A percentile compares a stretch with the other conserved stretches of the same genome.
phyloP scores from a whole-genome alignment of 73 alveolate genomes.

The Paramecium caudatum region DNA sequence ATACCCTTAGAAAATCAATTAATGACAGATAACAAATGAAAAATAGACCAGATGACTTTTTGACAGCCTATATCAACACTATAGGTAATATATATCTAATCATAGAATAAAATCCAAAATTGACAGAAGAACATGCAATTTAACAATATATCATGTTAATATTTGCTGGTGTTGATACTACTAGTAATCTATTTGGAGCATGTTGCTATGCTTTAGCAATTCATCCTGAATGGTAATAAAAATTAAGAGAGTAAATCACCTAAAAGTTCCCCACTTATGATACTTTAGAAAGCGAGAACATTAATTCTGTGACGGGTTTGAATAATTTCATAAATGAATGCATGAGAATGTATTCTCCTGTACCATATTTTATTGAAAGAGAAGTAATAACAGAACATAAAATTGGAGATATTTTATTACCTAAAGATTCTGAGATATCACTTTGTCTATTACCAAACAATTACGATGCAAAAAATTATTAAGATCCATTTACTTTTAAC shows the following conservation, averaged over 20 bases:
- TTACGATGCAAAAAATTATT: neutral
- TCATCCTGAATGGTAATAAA: neutral
- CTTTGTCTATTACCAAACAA: neutral
- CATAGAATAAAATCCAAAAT: slow-evolving; percentile 29
- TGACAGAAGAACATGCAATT: slow-evolving; percentile 46
- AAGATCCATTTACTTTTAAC: slow-evolving; percentile 53
- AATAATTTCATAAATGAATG: slow-evolving; percentile 40
- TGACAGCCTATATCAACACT: slow-evolving; percentile 15
- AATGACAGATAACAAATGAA: slow-evolving; percentile 31
- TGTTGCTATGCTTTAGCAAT: slow-evolving; percentile 40
- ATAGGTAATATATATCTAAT: neutral
- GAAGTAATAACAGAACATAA: slow-evolving; percentile 63
- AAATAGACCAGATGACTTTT: slow-evolving; percentile 38
- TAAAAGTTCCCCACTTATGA: neutral
- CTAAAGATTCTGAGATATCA: neutral
- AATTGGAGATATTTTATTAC: slow-evolving; percentile 58
- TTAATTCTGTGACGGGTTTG: neutral
- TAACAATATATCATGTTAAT: slow-evolving; percentile 30
- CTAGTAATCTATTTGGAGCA: slow-evolving; percentile 65
- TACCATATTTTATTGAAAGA: slow-evolving; percentile 63
- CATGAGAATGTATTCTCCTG: slow-evolving; percentile 71
- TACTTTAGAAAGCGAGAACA: neutral
- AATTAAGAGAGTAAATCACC: slow-evolving; percentile 4
- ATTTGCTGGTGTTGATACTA: slow-evolving; percentile 62
- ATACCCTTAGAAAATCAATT: neutral